Base-by-base conservation (phyloP, 2,329 filamentous ascomycete species). In the Aspergillus floridensis region DNA sequence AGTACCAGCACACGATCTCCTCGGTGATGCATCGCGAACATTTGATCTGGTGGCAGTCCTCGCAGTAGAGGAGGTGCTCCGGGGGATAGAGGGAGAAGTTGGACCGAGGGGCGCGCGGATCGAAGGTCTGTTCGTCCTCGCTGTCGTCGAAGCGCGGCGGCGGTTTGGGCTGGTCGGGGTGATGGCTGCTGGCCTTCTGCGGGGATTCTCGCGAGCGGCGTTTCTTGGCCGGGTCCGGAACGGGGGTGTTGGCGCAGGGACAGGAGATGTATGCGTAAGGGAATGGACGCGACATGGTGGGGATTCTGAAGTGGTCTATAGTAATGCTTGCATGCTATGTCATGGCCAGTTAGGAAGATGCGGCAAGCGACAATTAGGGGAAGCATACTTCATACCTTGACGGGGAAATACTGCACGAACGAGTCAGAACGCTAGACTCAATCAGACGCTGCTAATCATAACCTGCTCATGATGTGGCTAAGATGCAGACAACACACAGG, bases 11-110 rank as follows among this genome's bases (percentile, higher is more conserved):
- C 51, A 96, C 88, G 57, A 96, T 92, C 78, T 99, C 95, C 73
- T 99, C 95, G 51, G 88, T 86, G 56, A 96, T 90, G 72, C 95
- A 99, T 78, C 92, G 84, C 5, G 92, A 91, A 73, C 95, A 99
- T 66, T 95, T 90, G 63, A 98, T 96, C 76, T 96, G 90, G 73
- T 96, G 92, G 75, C 95, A 99, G 74, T 98, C 95, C 73, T 96
- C 93, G 80, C 95, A 99, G 80, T 96, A 99, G 46, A 98, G 84
- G 26, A 99, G 85, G 72, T 97, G 88, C 71, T 98, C 93, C 49
- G 97, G 87, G 0, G 95, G 93, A 72, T 93, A 97, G 32, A 99
- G 82, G 65, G 92, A 93, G 81, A 92, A 98, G 74, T 92, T 95
- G 59, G 95, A 90, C 41, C 93, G 88, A 16, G 90, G 86, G 61